A percentile compares a stretch with the other conserved stretches of the same genome.
phyloP scores from a whole-genome alignment of 768 basidiomycete species.

The Mycena chlorophos region DNA sequence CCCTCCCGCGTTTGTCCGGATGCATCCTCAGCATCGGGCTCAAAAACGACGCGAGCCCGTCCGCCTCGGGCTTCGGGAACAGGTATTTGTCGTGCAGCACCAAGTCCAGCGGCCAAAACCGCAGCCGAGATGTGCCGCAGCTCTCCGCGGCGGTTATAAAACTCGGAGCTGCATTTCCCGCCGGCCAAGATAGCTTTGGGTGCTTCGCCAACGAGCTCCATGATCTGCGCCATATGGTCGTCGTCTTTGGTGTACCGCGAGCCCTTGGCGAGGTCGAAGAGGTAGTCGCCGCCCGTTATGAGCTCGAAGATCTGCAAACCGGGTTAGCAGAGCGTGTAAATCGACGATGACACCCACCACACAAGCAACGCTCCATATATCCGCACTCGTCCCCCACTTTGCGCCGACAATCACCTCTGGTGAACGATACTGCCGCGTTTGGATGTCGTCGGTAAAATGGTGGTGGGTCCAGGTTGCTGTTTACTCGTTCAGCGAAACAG shows the following conservation, averaged over 20 bases:
- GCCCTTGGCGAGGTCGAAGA: constrained; percentile 95
- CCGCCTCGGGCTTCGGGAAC: constrained; percentile 80
- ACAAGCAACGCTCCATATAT: constrained; percentile 96
- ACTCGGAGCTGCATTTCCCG: constrained; percentile 91
- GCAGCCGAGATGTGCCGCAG: constrained; percentile 88
- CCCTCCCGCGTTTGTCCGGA: constrained; percentile 86
- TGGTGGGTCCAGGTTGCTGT: constrained; percentile 87
- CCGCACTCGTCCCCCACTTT: constrained; percentile 92
- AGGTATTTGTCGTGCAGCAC: constrained; percentile 95
- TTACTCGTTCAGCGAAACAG: constrained; percentile 5
- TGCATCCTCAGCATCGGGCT: constrained; percentile 89
- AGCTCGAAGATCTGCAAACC: constrained; percentile 81
- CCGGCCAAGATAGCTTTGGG: constrained; percentile 79
- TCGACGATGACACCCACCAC: constrained; percentile 56
- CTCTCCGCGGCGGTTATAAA: constrained; percentile 95
- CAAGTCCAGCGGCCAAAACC: constrained; percentile 83
- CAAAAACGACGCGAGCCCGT: constrained; percentile 77
- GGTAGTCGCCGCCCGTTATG: constrained; percentile 95
- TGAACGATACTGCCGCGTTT: constrained; percentile 95
- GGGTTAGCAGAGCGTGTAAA: neutral
- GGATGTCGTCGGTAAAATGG: constrained; percentile 98
- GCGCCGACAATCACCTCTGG: constrained; percentile 97
- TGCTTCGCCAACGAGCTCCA: constrained; percentile 91
- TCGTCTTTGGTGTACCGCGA: constrained; percentile 95
- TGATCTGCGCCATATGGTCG: constrained; percentile 96